Evolutionary conservation across 257 asterid species (phyloP).

Genomic region (Ajuga chamaepitys): DNA sequence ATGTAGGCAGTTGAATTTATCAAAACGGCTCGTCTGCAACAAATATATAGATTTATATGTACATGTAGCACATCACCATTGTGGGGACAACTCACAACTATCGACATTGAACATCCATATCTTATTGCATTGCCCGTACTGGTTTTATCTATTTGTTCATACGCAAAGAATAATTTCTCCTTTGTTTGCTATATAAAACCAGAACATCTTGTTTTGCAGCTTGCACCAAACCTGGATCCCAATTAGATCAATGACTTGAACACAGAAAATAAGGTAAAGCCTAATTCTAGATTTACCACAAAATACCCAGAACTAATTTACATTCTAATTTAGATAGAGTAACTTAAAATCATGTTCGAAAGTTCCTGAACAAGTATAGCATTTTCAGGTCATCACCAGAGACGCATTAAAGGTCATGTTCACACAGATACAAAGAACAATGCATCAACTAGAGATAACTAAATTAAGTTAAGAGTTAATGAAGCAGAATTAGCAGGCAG

Average conservation of each 20-base stretch:
- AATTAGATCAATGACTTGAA: background rate
- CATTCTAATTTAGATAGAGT: background rate
- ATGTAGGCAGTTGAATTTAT: background rate
- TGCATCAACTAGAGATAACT: background rate
- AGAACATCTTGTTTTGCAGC: background rate
- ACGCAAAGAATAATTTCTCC: background rate
- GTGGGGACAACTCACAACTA: background rate
- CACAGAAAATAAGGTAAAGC: background rate
- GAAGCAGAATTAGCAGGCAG: background rate
- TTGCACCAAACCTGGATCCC: background rate
- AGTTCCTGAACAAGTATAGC: background rate
- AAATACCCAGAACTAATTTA: background rate
- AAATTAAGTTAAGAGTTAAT: background rate
- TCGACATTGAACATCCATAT: background rate
- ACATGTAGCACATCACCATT: background rate
- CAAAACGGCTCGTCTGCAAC: background rate
- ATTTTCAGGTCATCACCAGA: background rate
- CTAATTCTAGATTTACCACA: background rate
- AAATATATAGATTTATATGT: background rate
- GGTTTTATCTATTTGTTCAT: background rate
- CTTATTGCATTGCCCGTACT: background rate
- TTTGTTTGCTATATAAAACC: background rate
- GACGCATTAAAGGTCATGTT: background rate
- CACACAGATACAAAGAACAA: background rate
- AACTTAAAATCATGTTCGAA: background rate